These are phyloP conservation scores for Lachnellula cervina DNA, from an alignment of 2,329 filamentous ascomycete species.

Conservation along the genomic window DNA sequence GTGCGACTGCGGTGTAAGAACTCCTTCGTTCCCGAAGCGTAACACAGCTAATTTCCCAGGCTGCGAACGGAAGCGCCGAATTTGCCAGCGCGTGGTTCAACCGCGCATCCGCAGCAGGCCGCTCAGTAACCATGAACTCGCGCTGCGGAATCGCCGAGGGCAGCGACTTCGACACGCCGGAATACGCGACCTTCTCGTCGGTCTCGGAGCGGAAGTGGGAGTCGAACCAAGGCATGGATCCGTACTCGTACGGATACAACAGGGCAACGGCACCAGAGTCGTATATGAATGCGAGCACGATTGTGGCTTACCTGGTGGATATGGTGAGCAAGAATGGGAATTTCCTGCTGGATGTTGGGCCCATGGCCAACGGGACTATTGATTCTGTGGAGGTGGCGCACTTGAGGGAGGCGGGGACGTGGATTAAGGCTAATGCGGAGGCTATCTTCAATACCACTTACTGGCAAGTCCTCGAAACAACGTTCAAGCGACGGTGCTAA, in stretches of 20 bases:
- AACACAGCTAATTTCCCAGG: constrained; percentile 15
- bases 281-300: constrained; percentile 48
- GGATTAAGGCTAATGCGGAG: constrained; percentile 50
- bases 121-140: constrained; percentile 51
- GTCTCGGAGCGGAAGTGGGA: constrained; percentile 55
- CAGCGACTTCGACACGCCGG: constrained; percentile 55
- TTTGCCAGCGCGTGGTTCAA: constrained; percentile 42
- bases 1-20: constrained; percentile 36
- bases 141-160: constrained; percentile 48
- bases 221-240: constrained; percentile 55
- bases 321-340: constrained; percentile 53
- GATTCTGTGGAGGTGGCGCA: constrained; percentile 43
- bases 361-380: constrained; percentile 50
- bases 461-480: constrained; percentile 27
- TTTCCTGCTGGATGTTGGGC: constrained; percentile 52
- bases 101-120: constrained; percentile 33
- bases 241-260: constrained; percentile 56
- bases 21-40: too few species aligned
- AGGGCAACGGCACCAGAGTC: constrained; percentile 43
- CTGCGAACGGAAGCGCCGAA: constrained; percentile 37
- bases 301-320: constrained; percentile 46
- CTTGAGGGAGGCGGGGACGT: constrained; percentile 46
- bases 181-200: constrained; percentile 47
- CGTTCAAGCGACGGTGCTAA: not conserved
- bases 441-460: constrained; percentile 55